Conservation (phyloP, 2,329 filamentous ascomycete genomes). For the Metarhizium robertsii region DNA sequence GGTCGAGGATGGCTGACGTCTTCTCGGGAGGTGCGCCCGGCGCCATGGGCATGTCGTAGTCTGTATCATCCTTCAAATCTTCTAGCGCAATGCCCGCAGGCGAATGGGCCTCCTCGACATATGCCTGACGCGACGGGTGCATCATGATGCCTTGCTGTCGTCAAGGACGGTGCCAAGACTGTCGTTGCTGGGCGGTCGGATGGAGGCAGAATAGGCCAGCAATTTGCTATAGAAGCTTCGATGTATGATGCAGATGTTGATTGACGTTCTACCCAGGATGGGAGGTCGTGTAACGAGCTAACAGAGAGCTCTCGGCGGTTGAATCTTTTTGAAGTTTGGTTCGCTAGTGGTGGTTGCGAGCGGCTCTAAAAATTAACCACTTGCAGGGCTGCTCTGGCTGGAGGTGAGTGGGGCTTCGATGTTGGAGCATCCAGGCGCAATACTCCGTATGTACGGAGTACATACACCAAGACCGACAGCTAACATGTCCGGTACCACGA, state of each 20-base stretch:
- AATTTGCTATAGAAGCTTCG: background rate
- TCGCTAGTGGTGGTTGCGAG: too few species aligned
- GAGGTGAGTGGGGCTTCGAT: too few species aligned
- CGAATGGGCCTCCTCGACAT: slow-evolving; percentile 73
- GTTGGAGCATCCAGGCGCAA: too few species aligned
- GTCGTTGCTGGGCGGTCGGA: background rate
- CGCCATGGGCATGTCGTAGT: slow-evolving; percentile 68
- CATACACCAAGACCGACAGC: too few species aligned
- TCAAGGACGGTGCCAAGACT: background rate
- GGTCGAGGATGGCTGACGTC: slow-evolving; percentile 73
- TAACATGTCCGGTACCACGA: too few species aligned
- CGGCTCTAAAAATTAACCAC: too few species aligned
- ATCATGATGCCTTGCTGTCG: slow-evolving; percentile 39
- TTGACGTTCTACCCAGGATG: background rate
- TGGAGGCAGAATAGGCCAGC: background rate
- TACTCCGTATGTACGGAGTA: too few species aligned
- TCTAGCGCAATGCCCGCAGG: slow-evolving; percentile 41
- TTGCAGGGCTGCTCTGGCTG: too few species aligned
- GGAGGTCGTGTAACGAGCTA: background rate
- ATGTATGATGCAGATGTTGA: background rate
- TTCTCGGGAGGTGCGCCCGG: slow-evolving; percentile 68
- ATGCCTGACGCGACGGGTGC: slow-evolving; percentile 86
- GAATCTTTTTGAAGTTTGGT: too few species aligned
- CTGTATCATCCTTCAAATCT: slow-evolving; percentile 57
- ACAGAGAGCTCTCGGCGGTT: background rate